Percentiles rank a stretch among this genome's conserved stretches.
These are phyloP conservation scores for Colletotrichum sp. DNA, from an alignment of 2,329 filamentous ascomycete species.

Conservation along the genomic window DNA sequence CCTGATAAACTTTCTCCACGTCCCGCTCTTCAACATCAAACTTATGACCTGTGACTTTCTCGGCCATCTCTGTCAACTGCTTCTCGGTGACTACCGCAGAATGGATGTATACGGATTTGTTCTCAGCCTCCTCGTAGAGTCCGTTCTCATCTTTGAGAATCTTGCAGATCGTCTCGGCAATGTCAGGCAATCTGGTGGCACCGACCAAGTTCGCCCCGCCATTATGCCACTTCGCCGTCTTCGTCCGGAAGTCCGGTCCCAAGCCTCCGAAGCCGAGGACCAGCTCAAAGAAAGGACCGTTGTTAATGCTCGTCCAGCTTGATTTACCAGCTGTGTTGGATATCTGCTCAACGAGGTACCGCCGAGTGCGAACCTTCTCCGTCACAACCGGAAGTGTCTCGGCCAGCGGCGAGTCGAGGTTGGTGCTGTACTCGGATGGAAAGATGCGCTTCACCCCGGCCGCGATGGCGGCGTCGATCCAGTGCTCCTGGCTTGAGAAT, in stretches of 20 bases:
- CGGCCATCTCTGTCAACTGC: constrained; percentile 44
- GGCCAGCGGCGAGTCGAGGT: constrained; percentile 26
- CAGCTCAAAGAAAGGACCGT: constrained; percentile 45
- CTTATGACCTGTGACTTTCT: constrained; percentile 19
- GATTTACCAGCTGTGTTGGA: constrained; percentile 17
- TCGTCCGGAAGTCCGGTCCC: constrained; percentile 16
- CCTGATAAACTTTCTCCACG: neutral
- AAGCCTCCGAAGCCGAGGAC: constrained; percentile 6
- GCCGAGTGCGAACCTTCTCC: constrained; percentile 23
- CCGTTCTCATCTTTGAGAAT: constrained; percentile 37
- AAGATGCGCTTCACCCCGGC: constrained; percentile 60
- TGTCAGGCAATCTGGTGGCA: constrained; percentile 46
- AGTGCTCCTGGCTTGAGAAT: constrained; percentile 47
- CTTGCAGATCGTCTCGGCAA: constrained; percentile 52
- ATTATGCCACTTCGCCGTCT: constrained; percentile 49
- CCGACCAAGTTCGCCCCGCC: constrained; percentile 50
- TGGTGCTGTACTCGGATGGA: constrained; percentile 52
- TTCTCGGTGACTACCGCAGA: constrained; percentile 55
- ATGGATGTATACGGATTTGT: constrained; percentile 57
- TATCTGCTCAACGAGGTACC: neutral
- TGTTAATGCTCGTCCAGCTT: constrained; percentile 39
- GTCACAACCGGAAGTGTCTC: constrained; percentile 23
- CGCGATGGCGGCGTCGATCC: constrained; percentile 57
- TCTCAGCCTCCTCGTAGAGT: constrained; percentile 50
- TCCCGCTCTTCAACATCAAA: neutral